Percentiles rank a stretch among this genome's conserved stretches.
Evolutionary conservation across 2,329 filamentous ascomycete genomes (phyloP).

Genomic region (Pseudocercospora macadamiae): DNA sequence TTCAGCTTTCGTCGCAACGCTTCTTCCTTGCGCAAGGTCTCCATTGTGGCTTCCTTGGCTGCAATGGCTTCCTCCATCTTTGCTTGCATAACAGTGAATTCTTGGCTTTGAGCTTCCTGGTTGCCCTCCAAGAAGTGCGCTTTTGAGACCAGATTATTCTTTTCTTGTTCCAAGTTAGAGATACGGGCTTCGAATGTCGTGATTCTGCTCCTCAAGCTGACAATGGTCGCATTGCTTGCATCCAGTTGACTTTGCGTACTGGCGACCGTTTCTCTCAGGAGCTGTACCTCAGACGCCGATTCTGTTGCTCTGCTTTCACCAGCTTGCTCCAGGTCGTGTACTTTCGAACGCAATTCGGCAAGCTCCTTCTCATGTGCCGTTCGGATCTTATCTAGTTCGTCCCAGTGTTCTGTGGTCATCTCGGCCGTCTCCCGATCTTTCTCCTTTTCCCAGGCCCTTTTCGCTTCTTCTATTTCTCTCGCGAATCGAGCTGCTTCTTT

Average conservation of each 20-base stretch:
- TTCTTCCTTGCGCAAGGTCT: slow-evolving; percentile 89
- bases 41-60: slow-evolving; percentile 69
- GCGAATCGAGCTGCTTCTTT: slow-evolving; percentile 60
- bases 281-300: slow-evolving; percentile 54
- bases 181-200: slow-evolving; percentile 53
- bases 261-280: slow-evolving; percentile 31
- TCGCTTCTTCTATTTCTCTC: slow-evolving; percentile 53
- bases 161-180: slow-evolving; percentile 71
- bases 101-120: slow-evolving; percentile 83
- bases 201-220: slow-evolving; percentile 59
- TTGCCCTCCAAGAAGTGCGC: slow-evolving; percentile 89
- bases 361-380: slow-evolving; percentile 67
- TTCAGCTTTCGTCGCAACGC: slow-evolving; percentile 87
- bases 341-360: slow-evolving; percentile 61
- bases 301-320: slow-evolving; percentile 59
- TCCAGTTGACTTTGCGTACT: slow-evolving; percentile 31
- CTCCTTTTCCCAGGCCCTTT: slow-evolving; percentile 46
- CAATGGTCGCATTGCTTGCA: slow-evolving; percentile 63
- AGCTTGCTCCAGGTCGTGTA: slow-evolving; percentile 54
- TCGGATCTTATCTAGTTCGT: slow-evolving; percentile 68
- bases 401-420: slow-evolving; percentile 64
- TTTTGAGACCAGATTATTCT: slow-evolving; percentile 75
- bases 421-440: slow-evolving; percentile 60
- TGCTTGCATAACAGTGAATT: slow-evolving; percentile 79
- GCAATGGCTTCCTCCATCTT: slow-evolving; percentile 77